Conservation (phyloP, 192 early-diverging fungal species). For the Mortierella claussenii region DNA sequence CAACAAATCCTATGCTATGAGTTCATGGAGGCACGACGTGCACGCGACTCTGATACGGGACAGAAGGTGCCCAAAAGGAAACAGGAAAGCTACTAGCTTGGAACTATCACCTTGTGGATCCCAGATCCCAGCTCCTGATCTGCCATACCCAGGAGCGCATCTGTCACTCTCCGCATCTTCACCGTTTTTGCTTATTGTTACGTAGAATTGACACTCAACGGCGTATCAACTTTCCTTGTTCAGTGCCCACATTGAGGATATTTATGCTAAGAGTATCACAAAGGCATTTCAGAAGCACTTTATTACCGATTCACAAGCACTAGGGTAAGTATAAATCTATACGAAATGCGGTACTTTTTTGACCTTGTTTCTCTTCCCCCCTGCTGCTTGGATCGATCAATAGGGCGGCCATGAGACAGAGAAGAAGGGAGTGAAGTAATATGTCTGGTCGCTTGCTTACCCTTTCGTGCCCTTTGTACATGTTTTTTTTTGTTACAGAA, state of each 20-base stretch:
- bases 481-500: conserved; percentile 22
- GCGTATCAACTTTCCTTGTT: too few species aligned
- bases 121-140: conserved; percentile 11
- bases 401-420: neutral
- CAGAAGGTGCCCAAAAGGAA: neutral
- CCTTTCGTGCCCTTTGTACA: too few species aligned
- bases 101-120: neutral
- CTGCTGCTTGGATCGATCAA: neutral
- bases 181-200: neutral
- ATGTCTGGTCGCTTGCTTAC: neutral
- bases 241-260: conserved; percentile 63
- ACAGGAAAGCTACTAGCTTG: neutral
- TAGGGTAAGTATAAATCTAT: conserved; percentile 52
- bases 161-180: neutral
- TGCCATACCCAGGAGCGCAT: neutral
- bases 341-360: too few species aligned
- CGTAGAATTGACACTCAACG: too few species aligned
- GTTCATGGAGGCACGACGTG: too few species aligned
- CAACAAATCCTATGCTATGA: too few species aligned
- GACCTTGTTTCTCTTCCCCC: neutral
- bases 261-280: conserved; percentile 59
- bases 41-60: neutral
- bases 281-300: conserved; percentile 59
- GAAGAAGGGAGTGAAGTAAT: neutral
- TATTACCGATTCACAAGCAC: conserved; percentile 53